These are phyloP conservation scores for Raphanus hybrid DNA, from an alignment of 441 rosid species.

Conservation along the genomic window DNA sequence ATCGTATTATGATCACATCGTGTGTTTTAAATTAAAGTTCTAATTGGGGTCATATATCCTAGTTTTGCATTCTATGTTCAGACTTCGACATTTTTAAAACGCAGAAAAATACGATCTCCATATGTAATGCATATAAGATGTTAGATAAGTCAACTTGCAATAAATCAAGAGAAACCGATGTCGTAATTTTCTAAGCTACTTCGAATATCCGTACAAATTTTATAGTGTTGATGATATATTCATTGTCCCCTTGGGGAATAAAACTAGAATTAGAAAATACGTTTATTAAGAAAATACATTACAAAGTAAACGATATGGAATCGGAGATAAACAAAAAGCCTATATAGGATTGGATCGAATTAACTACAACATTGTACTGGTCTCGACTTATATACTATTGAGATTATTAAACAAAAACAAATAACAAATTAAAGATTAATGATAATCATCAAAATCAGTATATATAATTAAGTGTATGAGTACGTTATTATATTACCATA, in stretches of 20 bases:
- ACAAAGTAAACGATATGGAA: neutral
- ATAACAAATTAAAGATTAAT: neutral
- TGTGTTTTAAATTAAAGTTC: neutral
- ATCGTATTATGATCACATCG: too few relatives aligned
- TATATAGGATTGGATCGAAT: neutral
- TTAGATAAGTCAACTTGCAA: conserved; percentile 23
- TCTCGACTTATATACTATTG: too few relatives aligned
- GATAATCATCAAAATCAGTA: neutral
- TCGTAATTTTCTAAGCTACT: conserved; percentile 4
- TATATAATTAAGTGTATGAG: neutral
- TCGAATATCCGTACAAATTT: conserved; percentile 24
- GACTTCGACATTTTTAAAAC: neutral
- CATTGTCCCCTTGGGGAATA: neutral
- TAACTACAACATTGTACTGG: neutral
- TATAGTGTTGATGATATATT: neutral
- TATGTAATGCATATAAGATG: neutral
- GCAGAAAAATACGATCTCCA: neutral
- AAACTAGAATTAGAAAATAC: neutral
- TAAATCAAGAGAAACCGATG: conserved; percentile 1
- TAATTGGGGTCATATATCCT: neutral
- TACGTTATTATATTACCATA: neutral
- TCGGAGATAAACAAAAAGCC: neutral
- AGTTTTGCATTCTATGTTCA: neutral
- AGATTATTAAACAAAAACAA: neutral
- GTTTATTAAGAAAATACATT: neutral